Conservation (phyloP, 495 filamentous ascomycete genomes). For the Letharia lupina region DNA sequence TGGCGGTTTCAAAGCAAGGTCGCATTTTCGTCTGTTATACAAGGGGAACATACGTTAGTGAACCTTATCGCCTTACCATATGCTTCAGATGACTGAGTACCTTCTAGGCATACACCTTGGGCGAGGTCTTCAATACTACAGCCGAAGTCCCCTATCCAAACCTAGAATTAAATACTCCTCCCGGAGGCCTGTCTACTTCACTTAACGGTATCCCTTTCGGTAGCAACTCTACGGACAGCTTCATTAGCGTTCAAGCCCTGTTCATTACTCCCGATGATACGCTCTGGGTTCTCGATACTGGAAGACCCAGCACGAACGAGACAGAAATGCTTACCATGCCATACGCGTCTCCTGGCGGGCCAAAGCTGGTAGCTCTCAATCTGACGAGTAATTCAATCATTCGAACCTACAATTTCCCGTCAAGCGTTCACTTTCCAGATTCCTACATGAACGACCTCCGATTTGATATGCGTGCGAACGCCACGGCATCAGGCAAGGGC, state of each 20-base stretch:
- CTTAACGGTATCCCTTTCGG: constrained; percentile 30
- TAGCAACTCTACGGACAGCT: constrained; percentile 28
- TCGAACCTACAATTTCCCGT: constrained; percentile 32
- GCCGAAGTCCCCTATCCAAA: constrained; percentile 33
- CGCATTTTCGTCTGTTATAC: constrained; percentile 36
- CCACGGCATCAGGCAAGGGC: constrained; percentile 31
- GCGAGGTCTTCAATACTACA: constrained; percentile 32
- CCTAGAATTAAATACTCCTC: constrained; percentile 30
- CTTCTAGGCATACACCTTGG: constrained; percentile 27
- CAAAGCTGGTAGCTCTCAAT: constrained; percentile 34
- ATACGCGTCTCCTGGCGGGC: constrained; percentile 34
- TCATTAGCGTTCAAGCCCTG: constrained; percentile 37
- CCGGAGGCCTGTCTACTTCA: constrained; percentile 27
- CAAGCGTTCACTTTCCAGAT: constrained; percentile 33
- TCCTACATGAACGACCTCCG: constrained; percentile 37
- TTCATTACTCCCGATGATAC: constrained; percentile 34
- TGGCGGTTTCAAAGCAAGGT: constrained; percentile 32
- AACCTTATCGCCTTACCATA: neutral
- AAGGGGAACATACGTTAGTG: constrained; percentile 26
- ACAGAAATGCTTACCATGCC: constrained; percentile 32
- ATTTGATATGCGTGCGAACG: constrained; percentile 35
- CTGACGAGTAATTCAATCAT: constrained; percentile 32
- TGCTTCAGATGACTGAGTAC: neutral
- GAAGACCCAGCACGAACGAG: constrained; percentile 34
- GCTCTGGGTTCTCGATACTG: constrained; percentile 37